Percentiles rank a stretch among this genome's conserved stretches.
Conservation (phyloP, 495 filamentous ascomycete species). For the Lasiosphaeris hirsuta region DNA sequence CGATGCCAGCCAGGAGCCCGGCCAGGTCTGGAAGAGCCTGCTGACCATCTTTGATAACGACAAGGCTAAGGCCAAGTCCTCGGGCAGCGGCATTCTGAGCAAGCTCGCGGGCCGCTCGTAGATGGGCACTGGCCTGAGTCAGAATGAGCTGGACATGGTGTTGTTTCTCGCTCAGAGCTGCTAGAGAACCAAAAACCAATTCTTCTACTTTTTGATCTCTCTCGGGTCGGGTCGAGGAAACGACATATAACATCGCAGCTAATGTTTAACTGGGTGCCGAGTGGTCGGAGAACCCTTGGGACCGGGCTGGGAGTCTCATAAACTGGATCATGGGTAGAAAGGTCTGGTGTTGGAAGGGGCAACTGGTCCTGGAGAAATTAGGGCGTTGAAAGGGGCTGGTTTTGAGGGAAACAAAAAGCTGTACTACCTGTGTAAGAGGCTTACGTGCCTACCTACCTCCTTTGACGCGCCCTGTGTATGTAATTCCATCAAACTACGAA, state of each 20-base stretch:
- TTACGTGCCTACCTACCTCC: neutral
- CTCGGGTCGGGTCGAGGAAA: neutral
- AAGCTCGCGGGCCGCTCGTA: constrained; percentile 44
- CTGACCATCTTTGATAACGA: constrained; percentile 68
- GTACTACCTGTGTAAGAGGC: neutral
- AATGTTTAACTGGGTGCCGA: constrained; percentile 6
- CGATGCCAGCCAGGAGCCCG: constrained; percentile 94
- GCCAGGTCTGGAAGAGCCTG: constrained; percentile 90
- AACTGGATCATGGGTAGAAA: neutral
- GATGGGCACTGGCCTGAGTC: constrained; percentile 16
- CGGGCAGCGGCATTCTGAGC: constrained; percentile 43
- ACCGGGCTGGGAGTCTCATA: neutral
- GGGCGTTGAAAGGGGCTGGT: neutral
- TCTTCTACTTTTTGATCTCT: neutral
- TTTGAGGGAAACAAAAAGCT: neutral
- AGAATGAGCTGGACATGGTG: constrained; percentile 19
- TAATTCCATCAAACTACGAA: constrained; percentile 4
- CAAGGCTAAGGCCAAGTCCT: constrained; percentile 50
- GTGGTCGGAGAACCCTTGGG: neutral
- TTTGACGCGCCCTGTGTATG: constrained; percentile 11
- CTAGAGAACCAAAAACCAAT: neutral
- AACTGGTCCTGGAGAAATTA: neutral
- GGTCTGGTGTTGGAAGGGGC: constrained; percentile 1
- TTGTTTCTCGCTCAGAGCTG: constrained; percentile 19
- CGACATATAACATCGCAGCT: neutral